Base-by-base conservation (phyloP, 192 early-diverging fungal genomes). In the Umbelopsis isabellina region DNA sequence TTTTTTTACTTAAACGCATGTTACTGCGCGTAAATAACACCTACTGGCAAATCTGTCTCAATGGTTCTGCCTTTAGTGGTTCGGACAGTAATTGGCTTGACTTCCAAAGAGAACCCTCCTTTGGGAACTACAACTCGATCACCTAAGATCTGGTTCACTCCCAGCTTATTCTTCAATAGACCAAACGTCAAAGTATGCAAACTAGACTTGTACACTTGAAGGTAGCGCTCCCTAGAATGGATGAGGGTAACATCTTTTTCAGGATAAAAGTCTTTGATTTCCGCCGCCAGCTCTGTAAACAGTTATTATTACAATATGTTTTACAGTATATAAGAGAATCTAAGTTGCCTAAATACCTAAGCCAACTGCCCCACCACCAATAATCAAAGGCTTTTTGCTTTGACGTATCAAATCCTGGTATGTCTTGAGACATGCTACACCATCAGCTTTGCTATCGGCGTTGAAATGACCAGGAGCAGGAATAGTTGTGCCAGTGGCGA, bases 341-440 rank as follows among this genome's bases (percentile, higher is more conserved):
- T 35, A 8, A 1, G 7, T 33, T 21, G 49, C 6, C 37, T 6
- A 41, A 41, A 4, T 69, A 74, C 72, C 72, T 65, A 93, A 77
- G 35, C 91, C 94, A 8, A 90, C 87, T 12, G 90, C 88, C 15
- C 93, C 93, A 35, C 87, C 93, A 46, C 93, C 93, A 46, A 90
- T 86, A 16, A 94, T 76, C 16, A 93, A 44, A n/a, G 91, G 79
- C 33, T 83, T 84, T 51, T 85, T 79, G 12, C 89, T 82, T 33
- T 78, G 65, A n/a, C 75, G 76, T 66, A 94, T 88, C 70, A 86
- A 80, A 16, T 83, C 77, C 35, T 87, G 87, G 16, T 74, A 84
- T 16, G 69, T 61, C n/a, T 81, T 75, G 44, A 89, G 46, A 18
- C 65, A 46, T 27, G 47, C 71, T 37, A 86, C 69, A 10, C 79